Base-by-base conservation (phyloP, 306 rosid genomes). In the Glycyrrhiza uralensis region DNA sequence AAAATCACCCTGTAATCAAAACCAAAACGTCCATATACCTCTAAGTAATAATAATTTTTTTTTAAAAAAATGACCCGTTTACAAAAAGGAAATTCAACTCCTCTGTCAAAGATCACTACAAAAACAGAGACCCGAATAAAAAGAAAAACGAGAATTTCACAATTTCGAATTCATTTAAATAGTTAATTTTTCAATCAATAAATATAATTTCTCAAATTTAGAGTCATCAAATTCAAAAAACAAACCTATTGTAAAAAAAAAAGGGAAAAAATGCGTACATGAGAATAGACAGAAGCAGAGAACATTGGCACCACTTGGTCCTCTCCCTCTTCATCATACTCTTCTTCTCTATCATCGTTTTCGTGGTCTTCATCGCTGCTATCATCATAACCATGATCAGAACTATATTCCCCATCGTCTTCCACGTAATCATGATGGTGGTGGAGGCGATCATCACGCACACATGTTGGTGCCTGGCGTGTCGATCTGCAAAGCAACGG, bases 301-400 rank as follows among this genome's bases (percentile, higher is more conserved):
- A 85, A 84, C 85, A 80, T 69, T 36, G 96, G 93, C 46, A 88
- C 93, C 36, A 90, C 93, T 77, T 90, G 91, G 32, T 87, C 86
- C 47, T 86, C 91, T 36, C 75, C 87, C 11, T 76, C 87, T 0
- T 66, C 70, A 0, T 32, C 76, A 6, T 26, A 61, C 0, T 23
- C 71, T 0, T 11, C 71, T 0, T 6, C 71, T 6, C n/a, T n/a
- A n/a, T 51, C 56, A 0, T 2, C 32, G 12, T 72, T 60, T 0
- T 73, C 68, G n/a, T n/a, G n/a, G 4, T 20, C 60, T 10, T 15
- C 42, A 3, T 29, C 6, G 0, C 30, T 30, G 2, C 35, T 46
- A 7, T 57, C 15, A 2, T 50, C 55, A 46, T 28, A n/a, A 29
- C 0, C 18, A 14, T 5, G 2, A 14, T 24, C 54, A 35, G 46